Base-by-base conservation (phyloP, 441 rosid species). In the Bruguiera hainesii region DNA sequence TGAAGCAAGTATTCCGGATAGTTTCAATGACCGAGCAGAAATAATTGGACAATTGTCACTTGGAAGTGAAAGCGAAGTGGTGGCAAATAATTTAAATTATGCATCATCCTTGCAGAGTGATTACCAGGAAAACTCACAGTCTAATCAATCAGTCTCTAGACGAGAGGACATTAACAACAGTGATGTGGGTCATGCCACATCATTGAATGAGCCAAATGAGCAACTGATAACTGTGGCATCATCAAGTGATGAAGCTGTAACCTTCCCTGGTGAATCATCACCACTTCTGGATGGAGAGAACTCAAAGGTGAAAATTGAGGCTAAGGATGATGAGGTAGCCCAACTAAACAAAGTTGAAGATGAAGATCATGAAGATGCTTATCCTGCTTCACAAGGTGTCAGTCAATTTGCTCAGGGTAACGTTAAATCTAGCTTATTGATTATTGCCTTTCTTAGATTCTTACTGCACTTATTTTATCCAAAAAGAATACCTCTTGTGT, bases 371-470 rank as follows among this genome's bases (percentile, higher is more conserved):
- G 85, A 78, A 67, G 81, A 70, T 70, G 70, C 76, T 79, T 76
- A 58, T 72, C 80, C 78, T 59, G 71, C 66, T 75, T 70, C 79
- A 67, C 82, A 66, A 55, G 23, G 72, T n/a, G 63, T 72, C 31
- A 71, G 72, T 69, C 82, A 85, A 61, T 76, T 77, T 20, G 74
- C 86, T 57, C 81, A 88, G 78, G 94, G 99, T 94, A 75, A 78
- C 66, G 35, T 70, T 68, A n/a, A 39, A 69, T 71, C 63, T 65
- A 63, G 62, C 67, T 60, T 7, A 16, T 56, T 16, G 67, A n/a
- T 68, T 74, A 30, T 10, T 53, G 37, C 48, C 58, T 63, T 67
- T 57, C 21, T 29, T 48, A 5, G 23, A 63, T 46, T 72, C 37
- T 37, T 55, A 9, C 28, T 55, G 58, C 29, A 23, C 28, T 55